Evolutionary conservation across 2,329 filamentous ascomycete species (phyloP), one percentile per base, ranked within the genome.

Genomic region (Trichoderma sp.): DNA sequence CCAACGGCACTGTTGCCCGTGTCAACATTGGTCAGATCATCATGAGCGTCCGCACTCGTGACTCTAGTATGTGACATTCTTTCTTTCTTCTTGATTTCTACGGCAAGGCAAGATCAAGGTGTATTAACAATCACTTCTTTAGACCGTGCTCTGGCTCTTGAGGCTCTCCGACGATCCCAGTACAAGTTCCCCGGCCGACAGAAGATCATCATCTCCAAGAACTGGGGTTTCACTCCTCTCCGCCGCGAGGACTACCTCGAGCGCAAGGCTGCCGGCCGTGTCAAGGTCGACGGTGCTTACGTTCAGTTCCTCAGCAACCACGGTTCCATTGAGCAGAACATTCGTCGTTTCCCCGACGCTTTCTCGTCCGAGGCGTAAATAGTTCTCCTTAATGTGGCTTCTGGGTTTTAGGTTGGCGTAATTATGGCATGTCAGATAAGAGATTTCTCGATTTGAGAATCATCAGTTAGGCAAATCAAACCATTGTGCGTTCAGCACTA

Each of bases 131-230:
- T 14, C 11, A 6, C 9, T 14, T 14, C 70, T 7, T 2, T 76
- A 93, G 91, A 96, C 92, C 94, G 94, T 81, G 92, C 92, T 79
- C 90, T 92, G 82, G 96, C 96, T 84, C 94, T 99, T 82, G 96
- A 99, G 92, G 96, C 96, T 83, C 93, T 99, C 85, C 95, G 97
- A 84, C 94, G 96, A 85, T 97, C 94, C 78, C 96, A 98, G 92
- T 98, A 98, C 94, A 99, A 98, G 93, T 99, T 99, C 93, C 96
- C 96, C 79, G 96, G 96, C 86, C 95, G 96, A 88, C 96, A 99
- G 91, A 99, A 99, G 94, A 98, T 99, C 89, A 98, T 99, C 82
- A 92, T 98, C 88, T 97, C 93, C 90, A 99, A 98, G 94, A 99
- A 99, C 92, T 99, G 96, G 96, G 96, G 96, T 80, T 99, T 99